These are phyloP conservation scores for Beta vulgaris DNA, from an alignment of 148 eudicot genomes.

Conservation along the genomic window DNA sequence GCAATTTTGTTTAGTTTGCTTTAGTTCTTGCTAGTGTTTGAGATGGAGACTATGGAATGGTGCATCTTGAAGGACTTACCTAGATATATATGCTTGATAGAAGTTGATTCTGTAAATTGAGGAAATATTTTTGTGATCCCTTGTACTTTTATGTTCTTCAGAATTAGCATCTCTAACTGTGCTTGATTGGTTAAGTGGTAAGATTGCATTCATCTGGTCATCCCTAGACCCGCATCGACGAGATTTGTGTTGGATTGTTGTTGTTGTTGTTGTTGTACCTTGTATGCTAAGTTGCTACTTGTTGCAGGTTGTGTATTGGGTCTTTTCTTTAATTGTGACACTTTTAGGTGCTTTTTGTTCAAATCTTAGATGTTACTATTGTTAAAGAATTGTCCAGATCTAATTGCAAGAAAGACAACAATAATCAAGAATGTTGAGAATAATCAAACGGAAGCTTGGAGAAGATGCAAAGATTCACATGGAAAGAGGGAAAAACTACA, in stretches of 20 bases:
- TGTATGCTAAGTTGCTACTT: background rate
- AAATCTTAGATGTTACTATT: background rate
- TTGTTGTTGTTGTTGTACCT: background rate
- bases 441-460: background rate
- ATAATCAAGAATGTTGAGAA: background rate
- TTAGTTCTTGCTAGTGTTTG: background rate
- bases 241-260: background rate
- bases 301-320: background rate
- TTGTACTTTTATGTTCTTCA: background rate
- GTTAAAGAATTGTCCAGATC: background rate
- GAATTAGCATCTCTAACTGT: background rate
- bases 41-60: slow-evolving; percentile 13
- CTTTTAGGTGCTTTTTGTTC: background rate
- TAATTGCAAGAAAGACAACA: background rate
- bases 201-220: background rate
- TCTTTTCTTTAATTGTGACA: background rate
- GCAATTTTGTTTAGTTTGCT: slow-evolving; percentile 1
- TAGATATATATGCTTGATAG: slow-evolving; percentile 4
- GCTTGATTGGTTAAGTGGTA: background rate
- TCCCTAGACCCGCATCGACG: background rate
- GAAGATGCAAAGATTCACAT: background rate
- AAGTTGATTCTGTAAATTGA: slow-evolving; percentile 2
- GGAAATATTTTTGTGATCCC: background rate
- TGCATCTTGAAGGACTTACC: slow-evolving; percentile 9
- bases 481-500: background rate